Percentiles rank a stretch among this genome's conserved stretches.
phyloP scores from a whole-genome alignment of 164 flowering plant genomes.

The Aristolochia californica region DNA sequence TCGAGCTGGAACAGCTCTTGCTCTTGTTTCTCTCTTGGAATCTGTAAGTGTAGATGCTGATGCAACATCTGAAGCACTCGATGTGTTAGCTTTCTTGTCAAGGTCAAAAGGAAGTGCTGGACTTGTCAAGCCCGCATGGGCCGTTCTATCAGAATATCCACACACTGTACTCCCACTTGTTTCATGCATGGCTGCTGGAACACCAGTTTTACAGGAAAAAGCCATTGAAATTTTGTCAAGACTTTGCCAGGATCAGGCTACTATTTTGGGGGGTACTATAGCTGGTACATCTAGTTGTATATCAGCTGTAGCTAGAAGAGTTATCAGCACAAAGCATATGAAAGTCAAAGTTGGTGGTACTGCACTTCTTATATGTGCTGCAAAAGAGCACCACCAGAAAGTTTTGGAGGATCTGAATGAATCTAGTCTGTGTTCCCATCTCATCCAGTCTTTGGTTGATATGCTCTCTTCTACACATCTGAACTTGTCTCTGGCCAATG shows the following conservation, averaged over 20 bases:
- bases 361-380: slow-evolving; percentile 85
- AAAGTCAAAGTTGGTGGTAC: slow-evolving; percentile 81
- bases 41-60: slow-evolving; percentile 38
- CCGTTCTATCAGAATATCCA: slow-evolving; percentile 72
- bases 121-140: slow-evolving; percentile 71
- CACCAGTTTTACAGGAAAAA: slow-evolving; percentile 75
- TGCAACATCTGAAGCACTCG: slow-evolving; percentile 77
- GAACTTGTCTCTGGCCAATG: slow-evolving; percentile 17
- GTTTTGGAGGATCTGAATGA: slow-evolving; percentile 59
- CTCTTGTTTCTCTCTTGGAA: slow-evolving; percentile 74
- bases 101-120: slow-evolving; percentile 50
- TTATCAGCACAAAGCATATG: slow-evolving; percentile 40
- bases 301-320: slow-evolving; percentile 61
- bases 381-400: slow-evolving; percentile 62
- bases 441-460: slow-evolving; percentile 78
- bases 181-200: slow-evolving; percentile 53
- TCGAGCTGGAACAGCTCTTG: slow-evolving; percentile 81
- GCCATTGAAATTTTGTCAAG: slow-evolving; percentile 77
- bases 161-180: slow-evolving; percentile 64
- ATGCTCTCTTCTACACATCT: slow-evolving; percentile 34
- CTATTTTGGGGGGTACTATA: slow-evolving; percentile 53
- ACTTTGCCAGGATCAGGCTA: slow-evolving; percentile 62
- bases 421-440: slow-evolving; percentile 36
- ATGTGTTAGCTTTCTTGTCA: slow-evolving; percentile 77
- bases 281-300: slow-evolving; percentile 52